A percentile compares a stretch with the other conserved stretches of the same genome.
Evolutionary conservation across 2,329 filamentous ascomycete species (phyloP).

Genomic region (Exserohilum rostratum): DNA sequence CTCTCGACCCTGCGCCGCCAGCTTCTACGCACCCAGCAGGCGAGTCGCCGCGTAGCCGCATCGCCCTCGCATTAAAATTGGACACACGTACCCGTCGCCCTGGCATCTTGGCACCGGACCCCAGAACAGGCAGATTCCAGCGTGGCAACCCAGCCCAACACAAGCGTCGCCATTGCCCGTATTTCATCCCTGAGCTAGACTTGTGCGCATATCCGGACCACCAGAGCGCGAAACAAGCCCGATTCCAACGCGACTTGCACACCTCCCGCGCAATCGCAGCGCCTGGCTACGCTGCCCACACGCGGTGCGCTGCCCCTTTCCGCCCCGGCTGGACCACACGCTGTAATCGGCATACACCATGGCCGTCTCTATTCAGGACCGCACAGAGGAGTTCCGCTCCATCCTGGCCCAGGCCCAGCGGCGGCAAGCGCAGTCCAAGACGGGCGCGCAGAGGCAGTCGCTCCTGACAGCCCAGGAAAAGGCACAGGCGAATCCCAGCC

Average conservation of each 20-base stretch:
- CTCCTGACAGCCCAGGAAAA: constrained; percentile 75
- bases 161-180: not conserved
- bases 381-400: constrained; percentile 91
- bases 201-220: not conserved
- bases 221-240: not conserved
- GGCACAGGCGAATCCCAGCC: constrained; percentile 61
- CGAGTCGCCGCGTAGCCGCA: not conserved
- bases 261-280: constrained; percentile 12
- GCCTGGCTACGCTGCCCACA: constrained; percentile 9
- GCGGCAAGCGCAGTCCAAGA: constrained; percentile 75
- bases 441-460: constrained; percentile 78
- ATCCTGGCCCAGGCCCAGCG: constrained; percentile 87
- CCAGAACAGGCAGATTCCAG: constrained; percentile 5
- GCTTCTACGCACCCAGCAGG: not conserved
- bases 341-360: constrained; percentile 47
- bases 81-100: not conserved
- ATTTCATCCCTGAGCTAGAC: not conserved
- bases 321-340: constrained; percentile 8
- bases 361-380: constrained; percentile 86
- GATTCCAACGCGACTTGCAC: not conserved
- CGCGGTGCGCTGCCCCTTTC: constrained; percentile 13
- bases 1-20: not conserved
- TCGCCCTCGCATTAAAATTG: not conserved
- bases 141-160: not conserved
- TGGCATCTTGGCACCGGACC: not conserved